phyloP scores from a whole-genome alignment of 2,329 filamentous ascomycete species.

The Neocucurbitaria cava region DNA sequence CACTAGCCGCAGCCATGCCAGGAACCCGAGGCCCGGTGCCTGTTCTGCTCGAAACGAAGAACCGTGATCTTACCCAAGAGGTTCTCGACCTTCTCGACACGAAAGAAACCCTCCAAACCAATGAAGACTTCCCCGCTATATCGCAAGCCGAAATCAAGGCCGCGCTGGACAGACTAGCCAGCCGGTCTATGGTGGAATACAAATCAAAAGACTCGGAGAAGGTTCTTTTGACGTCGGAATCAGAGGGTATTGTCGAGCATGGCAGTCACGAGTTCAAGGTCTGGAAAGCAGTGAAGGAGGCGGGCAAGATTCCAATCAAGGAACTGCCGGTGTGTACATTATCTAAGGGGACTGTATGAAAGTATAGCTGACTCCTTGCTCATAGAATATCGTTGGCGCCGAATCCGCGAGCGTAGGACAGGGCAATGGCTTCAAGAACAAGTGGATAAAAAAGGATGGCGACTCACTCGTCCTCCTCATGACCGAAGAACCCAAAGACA shows the following conservation, averaged over 20 bases:
- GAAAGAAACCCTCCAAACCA: conserved; percentile 61
- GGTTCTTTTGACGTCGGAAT: conserved; percentile 77
- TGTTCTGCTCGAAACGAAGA: conserved; percentile 49
- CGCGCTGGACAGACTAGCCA: conserved; percentile 83
- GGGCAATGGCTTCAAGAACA: conserved; percentile 86
- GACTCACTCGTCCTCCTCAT: conserved; percentile 62
- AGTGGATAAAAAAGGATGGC: conserved; percentile 70
- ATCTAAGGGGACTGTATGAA: neutral
- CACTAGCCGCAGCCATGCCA: conserved; percentile 46
- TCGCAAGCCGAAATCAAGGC: conserved; percentile 71
- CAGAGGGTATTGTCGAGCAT: conserved; percentile 71
- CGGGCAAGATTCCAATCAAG: conserved; percentile 55
- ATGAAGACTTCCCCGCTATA: conserved; percentile 56
- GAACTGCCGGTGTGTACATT: conserved; percentile 52
- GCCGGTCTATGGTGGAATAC: conserved; percentile 86
- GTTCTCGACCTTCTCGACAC: conserved; percentile 73
- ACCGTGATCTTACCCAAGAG: conserved; percentile 71
- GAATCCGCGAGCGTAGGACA: conserved; percentile 86
- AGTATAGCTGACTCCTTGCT: conserved; percentile 43
- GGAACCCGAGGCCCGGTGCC: conserved; percentile 58
- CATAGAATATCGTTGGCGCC: conserved; percentile 68
- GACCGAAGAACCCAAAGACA: conserved; percentile 78
- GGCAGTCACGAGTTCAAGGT: conserved; percentile 61
- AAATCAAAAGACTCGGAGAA: conserved; percentile 83
- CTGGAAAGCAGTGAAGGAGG: conserved; percentile 56